Base-by-base conservation (phyloP, 2,329 filamentous ascomycete species). In the Aureobasidium lini region DNA sequence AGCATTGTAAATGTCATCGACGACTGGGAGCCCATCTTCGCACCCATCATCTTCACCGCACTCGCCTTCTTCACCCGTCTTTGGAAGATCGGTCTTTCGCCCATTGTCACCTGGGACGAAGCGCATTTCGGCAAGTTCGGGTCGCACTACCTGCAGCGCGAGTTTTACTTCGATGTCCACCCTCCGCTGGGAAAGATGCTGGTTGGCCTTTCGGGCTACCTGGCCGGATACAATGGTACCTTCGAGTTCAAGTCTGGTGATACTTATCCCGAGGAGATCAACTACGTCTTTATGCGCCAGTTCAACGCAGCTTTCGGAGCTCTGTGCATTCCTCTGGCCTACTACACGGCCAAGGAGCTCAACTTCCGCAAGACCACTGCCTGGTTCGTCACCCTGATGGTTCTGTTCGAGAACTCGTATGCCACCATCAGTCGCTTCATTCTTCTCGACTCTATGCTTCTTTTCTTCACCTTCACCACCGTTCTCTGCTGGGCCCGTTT, bases 221-320 rank as follows among this genome's bases (percentile, higher is more conserved):
- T 99, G 62, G 95, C 93, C 66, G 93, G 93, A 65, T 99, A 99
- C 81, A 99, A 99, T 79, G 94, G 94, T 61, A 95, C 93, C 4
- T 99, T 99, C 76, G 94, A 99, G 72, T 99, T 99, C 83, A 99
- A 99, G 76, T 97, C 93, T 57, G 94, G 94, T 72, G 94, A 97
- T 71, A 91, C 84, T 58, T 99, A 99, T 73, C 94, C 94, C 10
- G 84, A 86, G 66, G 90, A 97, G 69, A 81, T 99, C 71, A 88
- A 99, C 79, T 99, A 95, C 75, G 95, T 92, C 67, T 96, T 96
- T 71, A 99, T 99, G 95, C 90, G 94, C 67, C 83, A 93, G 62
- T 99, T 99, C 83, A 99, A 97, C 73, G 88, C 93, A 64, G 84
- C 90, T 64, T 99, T 97, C 72, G 94, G 94, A 62, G 93, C 92